Percentiles rank a stretch among this genome's conserved stretches.
Conservation (phyloP, 2,329 filamentous ascomycete genomes). For the Xylaria sp. region DNA sequence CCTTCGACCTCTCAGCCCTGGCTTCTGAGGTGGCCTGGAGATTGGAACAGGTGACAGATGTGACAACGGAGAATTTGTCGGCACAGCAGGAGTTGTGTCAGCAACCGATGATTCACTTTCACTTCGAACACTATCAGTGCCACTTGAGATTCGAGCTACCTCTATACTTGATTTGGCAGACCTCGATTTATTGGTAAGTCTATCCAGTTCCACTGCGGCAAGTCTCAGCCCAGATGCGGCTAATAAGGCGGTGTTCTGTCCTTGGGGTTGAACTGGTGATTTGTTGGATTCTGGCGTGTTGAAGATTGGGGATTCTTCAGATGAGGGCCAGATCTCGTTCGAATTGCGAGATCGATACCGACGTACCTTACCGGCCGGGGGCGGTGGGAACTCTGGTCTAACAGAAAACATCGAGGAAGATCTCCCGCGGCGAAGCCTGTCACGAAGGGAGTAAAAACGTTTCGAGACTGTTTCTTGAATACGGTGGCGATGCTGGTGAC, state of each 20-base stretch:
- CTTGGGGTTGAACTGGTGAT: slow-evolving; percentile 24
- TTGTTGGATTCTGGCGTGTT: slow-evolving; percentile 46
- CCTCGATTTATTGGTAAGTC: slow-evolving; percentile 37
- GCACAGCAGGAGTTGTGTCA: slow-evolving; percentile 25
- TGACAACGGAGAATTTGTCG: slow-evolving; percentile 36
- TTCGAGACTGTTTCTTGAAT: slow-evolving; percentile 40
- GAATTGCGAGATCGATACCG: slow-evolving; percentile 47
- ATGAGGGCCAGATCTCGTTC: slow-evolving; percentile 47
- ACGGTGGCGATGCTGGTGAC: slow-evolving; percentile 37
- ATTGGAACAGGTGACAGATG: slow-evolving; percentile 29
- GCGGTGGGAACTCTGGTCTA: slow-evolving; percentile 46
- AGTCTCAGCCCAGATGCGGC: slow-evolving; percentile 45
- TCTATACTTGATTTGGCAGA: slow-evolving; percentile 35
- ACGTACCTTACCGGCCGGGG: slow-evolving; percentile 43
- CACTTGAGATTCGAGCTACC: slow-evolving; percentile 28
- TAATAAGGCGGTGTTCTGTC: slow-evolving; percentile 39
- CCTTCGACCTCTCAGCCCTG: slow-evolving; percentile 39
- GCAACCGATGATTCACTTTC: slow-evolving; percentile 29
- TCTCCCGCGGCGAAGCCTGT: slow-evolving; percentile 40
- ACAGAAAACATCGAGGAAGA: slow-evolving; percentile 45
- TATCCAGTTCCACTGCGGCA: slow-evolving; percentile 46
- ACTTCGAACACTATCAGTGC: slow-evolving; percentile 27
- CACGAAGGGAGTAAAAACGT: slow-evolving; percentile 41
- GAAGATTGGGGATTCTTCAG: slow-evolving; percentile 47
- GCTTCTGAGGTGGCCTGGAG: slow-evolving; percentile 34